These are phyloP conservation scores for Ogataea methylovora DNA, from an alignment of 805 yeast species.

Conservation along the genomic window DNA sequence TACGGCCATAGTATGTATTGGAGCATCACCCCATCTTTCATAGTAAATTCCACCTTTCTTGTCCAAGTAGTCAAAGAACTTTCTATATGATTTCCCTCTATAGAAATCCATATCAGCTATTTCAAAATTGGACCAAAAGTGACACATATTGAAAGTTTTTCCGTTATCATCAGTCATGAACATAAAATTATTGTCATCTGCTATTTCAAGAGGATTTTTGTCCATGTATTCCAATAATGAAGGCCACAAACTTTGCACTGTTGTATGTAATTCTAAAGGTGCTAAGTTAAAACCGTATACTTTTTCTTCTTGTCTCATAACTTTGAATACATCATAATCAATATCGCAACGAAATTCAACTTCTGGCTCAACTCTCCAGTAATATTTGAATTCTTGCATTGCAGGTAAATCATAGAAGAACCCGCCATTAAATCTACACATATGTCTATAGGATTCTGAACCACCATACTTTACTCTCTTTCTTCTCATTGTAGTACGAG, in stretches of 20 bases:
- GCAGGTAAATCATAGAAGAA: conserved; percentile 77
- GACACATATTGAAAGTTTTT: conserved; percentile 68
- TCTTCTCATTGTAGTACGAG: conserved; percentile 44
- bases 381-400: conserved; percentile 72
- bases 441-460: conserved; percentile 71
- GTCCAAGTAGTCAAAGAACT: conserved; percentile 73
- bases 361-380: conserved; percentile 94
- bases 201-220: conserved; percentile 52
- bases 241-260: conserved; percentile 73
- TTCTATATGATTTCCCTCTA: conserved; percentile 62
- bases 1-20: conserved; percentile 87
- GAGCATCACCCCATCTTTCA: conserved; percentile 95
- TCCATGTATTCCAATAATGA: conserved; percentile 54
- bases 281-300: conserved; percentile 74
- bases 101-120: conserved; percentile 68
- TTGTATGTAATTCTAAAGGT: conserved; percentile 62
- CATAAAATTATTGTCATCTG: conserved; percentile 55
- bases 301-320: conserved; percentile 70
- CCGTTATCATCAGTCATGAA: conserved; percentile 70
- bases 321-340: conserved; percentile 73
- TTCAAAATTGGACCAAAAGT: conserved; percentile 90
- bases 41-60: conserved; percentile 86
- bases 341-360: conserved; percentile 75
- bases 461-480: conserved; percentile 55
- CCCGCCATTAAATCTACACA: conserved; percentile 91